These are phyloP conservation scores for Carallia pectinifolia DNA, from an alignment of 345 rosid genomes.

Conservation along the genomic window DNA sequence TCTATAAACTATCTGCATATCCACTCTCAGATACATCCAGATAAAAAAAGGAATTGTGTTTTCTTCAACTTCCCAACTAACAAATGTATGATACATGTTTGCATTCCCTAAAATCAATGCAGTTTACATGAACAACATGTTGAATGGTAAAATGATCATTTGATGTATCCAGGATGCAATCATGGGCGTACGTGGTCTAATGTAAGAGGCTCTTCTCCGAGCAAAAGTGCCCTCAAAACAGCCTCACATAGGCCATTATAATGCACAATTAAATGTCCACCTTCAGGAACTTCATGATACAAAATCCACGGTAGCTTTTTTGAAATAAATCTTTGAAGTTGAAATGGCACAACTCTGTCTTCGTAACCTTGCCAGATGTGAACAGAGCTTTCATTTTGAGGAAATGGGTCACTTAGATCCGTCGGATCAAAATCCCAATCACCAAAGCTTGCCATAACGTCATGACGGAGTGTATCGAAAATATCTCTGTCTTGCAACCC, in stretches of 20 bases:
- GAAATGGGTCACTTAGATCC: slow-evolving; percentile 50
- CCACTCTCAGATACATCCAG: background rate
- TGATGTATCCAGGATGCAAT: slow-evolving; percentile 19
- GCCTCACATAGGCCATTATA: slow-evolving; percentile 67
- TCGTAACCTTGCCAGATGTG: slow-evolving; percentile 88
- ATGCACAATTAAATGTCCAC: slow-evolving; percentile 86
- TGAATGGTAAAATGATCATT: slow-evolving; percentile 20
- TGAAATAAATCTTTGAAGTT: slow-evolving; percentile 64
- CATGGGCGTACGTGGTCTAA: slow-evolving; percentile 36
- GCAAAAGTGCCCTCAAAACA: slow-evolving; percentile 59
- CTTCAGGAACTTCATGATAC: slow-evolving; percentile 80
- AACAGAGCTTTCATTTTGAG: slow-evolving; percentile 39
- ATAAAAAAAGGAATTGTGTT: slow-evolving; percentile 10
- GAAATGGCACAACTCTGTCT: slow-evolving; percentile 81
- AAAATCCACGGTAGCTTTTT: slow-evolving; percentile 68
- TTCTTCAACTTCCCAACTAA: slow-evolving; percentile 17
- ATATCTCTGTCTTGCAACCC: slow-evolving; percentile 46
- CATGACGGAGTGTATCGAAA: slow-evolving; percentile 56
- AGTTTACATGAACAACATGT: slow-evolving; percentile 21
- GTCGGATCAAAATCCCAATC: slow-evolving; percentile 87
- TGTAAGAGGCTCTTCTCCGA: slow-evolving; percentile 58
- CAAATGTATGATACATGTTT: slow-evolving; percentile 12
- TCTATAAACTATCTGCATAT: no score
- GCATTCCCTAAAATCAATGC: slow-evolving; percentile 16
- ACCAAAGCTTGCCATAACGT: slow-evolving; percentile 57